A percentile compares a stretch with the other conserved stretches of the same genome.
Evolutionary conservation across 768 basidiomycete species (phyloP).

Genomic region (Lactarius pseudohatsudake): DNA sequence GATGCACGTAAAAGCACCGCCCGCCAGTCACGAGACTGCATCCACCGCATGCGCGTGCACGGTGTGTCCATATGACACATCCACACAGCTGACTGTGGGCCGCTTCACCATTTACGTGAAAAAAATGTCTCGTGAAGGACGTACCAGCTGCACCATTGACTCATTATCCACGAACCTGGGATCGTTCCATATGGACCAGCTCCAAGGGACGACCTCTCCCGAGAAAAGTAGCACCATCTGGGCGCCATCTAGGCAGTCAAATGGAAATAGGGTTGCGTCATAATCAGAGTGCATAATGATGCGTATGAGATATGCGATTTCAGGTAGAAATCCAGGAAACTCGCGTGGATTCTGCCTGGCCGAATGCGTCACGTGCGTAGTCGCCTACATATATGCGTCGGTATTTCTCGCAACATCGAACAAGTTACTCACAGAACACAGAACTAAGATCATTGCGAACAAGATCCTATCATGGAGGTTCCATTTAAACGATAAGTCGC

Average conservation of each 20-base stretch:
- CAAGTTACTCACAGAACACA: constrained; percentile 28
- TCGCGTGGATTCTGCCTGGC: background rate
- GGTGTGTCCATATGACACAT: constrained; percentile 43
- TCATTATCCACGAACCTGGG: constrained; percentile 50
- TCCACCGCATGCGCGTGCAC: background rate
- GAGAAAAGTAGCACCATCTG: constrained; percentile 57
- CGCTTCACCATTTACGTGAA: background rate
- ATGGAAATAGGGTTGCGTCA: constrained; percentile 23
- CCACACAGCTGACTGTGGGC: constrained; percentile 52
- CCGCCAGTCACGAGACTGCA: constrained; percentile 27
- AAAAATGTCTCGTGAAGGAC: constrained; percentile 24
- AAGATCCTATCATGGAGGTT: constrained; percentile 17
- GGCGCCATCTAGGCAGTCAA: constrained; percentile 40
- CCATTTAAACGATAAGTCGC: background rate
- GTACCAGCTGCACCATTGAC: constrained; percentile 49
- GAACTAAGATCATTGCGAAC: constrained; percentile 29
- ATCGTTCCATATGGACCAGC: constrained; percentile 64
- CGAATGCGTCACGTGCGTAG: background rate
- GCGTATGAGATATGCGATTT: constrained; percentile 20
- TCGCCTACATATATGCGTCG: background rate
- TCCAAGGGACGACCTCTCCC: constrained; percentile 59
- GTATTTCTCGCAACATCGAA: background rate
- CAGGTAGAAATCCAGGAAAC: constrained; percentile 15
- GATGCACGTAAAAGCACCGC: constrained; percentile 22
- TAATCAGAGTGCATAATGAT: constrained; percentile 20